These are phyloP conservation scores for Nakaseomyces delphensis DNA, from an alignment of 1,139 yeast species.

Conservation along the genomic window DNA sequence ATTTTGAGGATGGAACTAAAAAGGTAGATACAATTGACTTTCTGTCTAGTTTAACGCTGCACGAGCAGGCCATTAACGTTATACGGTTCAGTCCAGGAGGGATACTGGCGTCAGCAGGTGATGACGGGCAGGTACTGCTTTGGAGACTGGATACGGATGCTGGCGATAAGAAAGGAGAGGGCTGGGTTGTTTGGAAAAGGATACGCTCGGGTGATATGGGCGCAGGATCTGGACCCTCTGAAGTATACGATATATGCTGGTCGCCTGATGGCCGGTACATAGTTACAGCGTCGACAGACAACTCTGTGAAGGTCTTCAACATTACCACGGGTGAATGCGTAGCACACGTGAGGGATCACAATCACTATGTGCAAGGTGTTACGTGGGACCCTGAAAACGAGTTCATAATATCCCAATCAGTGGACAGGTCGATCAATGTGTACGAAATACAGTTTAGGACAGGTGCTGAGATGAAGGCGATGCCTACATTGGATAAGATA, in stretches of 20 bases:
- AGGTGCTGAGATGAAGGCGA: background rate
- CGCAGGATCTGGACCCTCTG: conserved; percentile 35
- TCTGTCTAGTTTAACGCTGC: conserved; percentile 72
- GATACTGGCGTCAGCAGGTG: conserved; percentile 81
- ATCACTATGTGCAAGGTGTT: conserved; percentile 90
- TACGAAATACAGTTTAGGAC: conserved; percentile 33
- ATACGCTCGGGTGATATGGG: conserved; percentile 9
- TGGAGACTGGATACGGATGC: conserved; percentile 57
- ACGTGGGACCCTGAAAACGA: conserved; percentile 85
- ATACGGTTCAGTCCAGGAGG: conserved; percentile 66
- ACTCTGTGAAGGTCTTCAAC: conserved; percentile 60
- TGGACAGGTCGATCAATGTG: conserved; percentile 73
- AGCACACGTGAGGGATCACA: conserved; percentile 60
- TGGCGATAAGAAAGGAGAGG: conserved; percentile 19
- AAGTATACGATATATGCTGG: conserved; percentile 88
- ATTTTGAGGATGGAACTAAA: conserved; percentile 19
- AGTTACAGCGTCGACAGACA: conserved; percentile 90
- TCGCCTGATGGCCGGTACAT: conserved; percentile 70
- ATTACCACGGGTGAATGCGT: conserved; percentile 51
- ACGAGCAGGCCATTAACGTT: conserved; percentile 89
- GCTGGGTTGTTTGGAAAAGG: conserved; percentile 45
- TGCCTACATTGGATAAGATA: background rate
- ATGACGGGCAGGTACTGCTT: conserved; percentile 78
- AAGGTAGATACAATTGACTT: conserved; percentile 44
- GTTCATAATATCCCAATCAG: conserved; percentile 77